Percentiles rank a stretch among this genome's conserved stretches.
phyloP scores from a whole-genome alignment of 495 filamentous ascomycete species.

The Penicillium canariense region DNA sequence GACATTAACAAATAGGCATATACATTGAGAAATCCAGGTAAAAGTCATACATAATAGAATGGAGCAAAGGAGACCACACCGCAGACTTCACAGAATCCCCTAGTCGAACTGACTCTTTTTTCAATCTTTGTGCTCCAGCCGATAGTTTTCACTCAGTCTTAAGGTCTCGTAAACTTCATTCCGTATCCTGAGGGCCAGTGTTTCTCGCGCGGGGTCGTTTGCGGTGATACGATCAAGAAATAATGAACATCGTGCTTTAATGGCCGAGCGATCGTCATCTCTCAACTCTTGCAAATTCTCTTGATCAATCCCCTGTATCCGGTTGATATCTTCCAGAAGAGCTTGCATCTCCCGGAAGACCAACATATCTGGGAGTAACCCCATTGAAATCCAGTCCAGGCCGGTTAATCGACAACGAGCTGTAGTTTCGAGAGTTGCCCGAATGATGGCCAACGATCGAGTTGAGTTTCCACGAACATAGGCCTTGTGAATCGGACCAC shows the following conservation, averaged over 20 bases:
- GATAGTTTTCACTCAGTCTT: not conserved
- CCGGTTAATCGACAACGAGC: conserved; percentile 17
- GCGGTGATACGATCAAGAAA: not conserved
- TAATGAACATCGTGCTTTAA: not conserved
- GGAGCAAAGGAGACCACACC: too few species aligned
- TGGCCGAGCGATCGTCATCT: not conserved
- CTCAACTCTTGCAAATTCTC: not conserved
- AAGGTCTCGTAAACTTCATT: not conserved
- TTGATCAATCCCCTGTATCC: not conserved
- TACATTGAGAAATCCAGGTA: too few species aligned
- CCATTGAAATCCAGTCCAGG: conserved; percentile 26
- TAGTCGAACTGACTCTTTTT: too few species aligned
- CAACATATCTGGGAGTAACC: conserved; percentile 18
- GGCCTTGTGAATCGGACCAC: conserved; percentile 7
- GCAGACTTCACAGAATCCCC: not conserved
- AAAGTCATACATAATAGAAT: too few species aligned
- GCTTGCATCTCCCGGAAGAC: conserved; percentile 27
- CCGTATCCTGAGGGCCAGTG: conserved; percentile 1
- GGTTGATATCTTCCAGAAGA: conserved; percentile 11
- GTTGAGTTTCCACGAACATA: conserved; percentile 15
- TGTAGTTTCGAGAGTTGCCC: conserved; percentile 18
- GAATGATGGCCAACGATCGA: conserved; percentile 25
- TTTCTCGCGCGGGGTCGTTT: not conserved
- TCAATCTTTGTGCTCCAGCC: not conserved
- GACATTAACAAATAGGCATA: too few species aligned